Conservation (phyloP, 495 filamentous ascomycete genomes). For the Copromyces sp. region DNA sequence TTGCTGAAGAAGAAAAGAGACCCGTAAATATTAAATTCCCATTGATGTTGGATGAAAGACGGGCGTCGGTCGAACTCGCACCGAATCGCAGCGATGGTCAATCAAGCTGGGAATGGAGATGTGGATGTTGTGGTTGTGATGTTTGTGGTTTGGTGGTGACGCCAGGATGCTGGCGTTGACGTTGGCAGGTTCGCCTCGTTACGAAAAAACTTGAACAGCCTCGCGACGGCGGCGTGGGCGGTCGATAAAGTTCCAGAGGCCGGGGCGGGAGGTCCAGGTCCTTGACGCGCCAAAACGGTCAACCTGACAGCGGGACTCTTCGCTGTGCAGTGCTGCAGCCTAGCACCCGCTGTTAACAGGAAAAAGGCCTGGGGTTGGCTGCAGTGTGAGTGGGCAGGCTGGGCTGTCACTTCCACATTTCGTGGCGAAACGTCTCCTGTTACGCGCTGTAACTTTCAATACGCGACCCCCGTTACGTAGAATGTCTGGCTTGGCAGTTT, state of each 20-base stretch:
- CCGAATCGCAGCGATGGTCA: constrained; percentile 11
- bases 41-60: constrained; percentile 7
- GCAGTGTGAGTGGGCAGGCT: not conserved
- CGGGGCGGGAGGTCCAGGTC: not conserved
- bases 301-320: not conserved
- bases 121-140: not conserved
- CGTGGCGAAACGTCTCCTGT: not conserved
- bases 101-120: not conserved
- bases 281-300: not conserved
- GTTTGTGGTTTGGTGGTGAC: not conserved
- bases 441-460: not conserved
- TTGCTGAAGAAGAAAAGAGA: not conserved
- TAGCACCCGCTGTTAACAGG: not conserved
- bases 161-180: not conserved
- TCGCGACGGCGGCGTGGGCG: not conserved
- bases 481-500: not conserved
- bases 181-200: not conserved
- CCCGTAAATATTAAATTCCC: constrained; percentile 6
- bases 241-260: not conserved
- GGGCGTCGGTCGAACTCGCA: constrained; percentile 3
- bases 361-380: not conserved
- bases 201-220: not conserved
- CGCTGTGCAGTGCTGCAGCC: not conserved
- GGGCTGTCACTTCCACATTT: not conserved
- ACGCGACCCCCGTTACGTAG: not conserved